phyloP scores from a whole-genome alignment of 768 basidiomycete species.

The Boletus patriciae region DNA sequence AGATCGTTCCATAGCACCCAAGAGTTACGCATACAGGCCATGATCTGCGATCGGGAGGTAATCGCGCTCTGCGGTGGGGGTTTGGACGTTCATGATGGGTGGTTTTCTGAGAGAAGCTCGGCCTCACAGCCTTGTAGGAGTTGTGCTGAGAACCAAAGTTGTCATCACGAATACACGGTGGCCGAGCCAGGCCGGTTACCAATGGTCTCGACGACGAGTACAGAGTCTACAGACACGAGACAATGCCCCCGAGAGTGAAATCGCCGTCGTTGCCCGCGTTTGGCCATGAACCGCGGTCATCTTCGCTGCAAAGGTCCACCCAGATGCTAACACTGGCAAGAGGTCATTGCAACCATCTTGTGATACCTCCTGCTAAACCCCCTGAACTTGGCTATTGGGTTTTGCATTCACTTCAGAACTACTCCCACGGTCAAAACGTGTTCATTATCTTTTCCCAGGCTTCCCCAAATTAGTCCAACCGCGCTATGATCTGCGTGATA shows the following conservation, averaged over 20 bases:
- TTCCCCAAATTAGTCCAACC: too few relatives aligned
- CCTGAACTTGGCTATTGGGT: neutral
- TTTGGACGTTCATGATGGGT: conserved; percentile 47
- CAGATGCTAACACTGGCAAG: neutral
- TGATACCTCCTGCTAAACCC: neutral
- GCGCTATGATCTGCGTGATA: too few relatives aligned
- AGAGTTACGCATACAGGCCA: conserved; percentile 56
- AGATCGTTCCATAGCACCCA: conserved; percentile 5
- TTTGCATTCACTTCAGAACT: neutral
- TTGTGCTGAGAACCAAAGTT: conserved; percentile 7
- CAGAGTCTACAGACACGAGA: neutral
- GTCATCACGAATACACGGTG: conserved; percentile 4
- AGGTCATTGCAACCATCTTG: neutral
- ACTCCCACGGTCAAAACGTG: neutral
- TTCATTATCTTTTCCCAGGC: conserved; percentile 2
- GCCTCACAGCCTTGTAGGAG: neutral
- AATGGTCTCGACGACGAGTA: neutral
- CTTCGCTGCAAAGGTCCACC: neutral
- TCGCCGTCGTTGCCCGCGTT: neutral
- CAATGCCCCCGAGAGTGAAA: neutral
- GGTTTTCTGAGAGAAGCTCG: neutral
- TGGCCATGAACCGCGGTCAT: neutral
- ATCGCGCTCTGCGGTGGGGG: conserved; percentile 56
- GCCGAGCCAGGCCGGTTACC: neutral
- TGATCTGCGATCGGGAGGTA: conserved; percentile 80